Evolutionary conservation across 768 basidiomycete species (phyloP).

Genomic region (Lactarius vividus): DNA sequence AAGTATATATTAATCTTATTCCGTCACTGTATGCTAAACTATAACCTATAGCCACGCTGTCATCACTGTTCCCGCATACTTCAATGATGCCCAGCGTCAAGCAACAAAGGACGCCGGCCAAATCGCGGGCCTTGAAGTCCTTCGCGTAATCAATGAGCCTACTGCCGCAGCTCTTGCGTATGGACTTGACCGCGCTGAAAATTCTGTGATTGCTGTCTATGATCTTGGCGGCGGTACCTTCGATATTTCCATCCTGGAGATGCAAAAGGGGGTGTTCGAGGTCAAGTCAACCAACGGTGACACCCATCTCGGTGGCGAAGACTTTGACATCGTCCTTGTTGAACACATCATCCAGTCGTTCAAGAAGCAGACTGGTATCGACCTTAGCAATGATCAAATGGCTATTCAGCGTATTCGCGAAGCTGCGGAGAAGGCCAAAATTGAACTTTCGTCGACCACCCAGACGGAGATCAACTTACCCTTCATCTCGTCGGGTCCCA

Average conservation of each 20-base stretch:
- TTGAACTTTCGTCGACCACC: constrained; percentile 89
- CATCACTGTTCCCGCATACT: constrained; percentile 97
- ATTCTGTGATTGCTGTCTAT: constrained; percentile 93
- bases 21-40: background rate
- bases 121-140: constrained; percentile 94
- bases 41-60: constrained; percentile 64
- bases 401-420: constrained; percentile 99
- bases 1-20: constrained; percentile 43
- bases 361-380: constrained; percentile 87
- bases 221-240: constrained; percentile 98
- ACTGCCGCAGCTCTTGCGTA: constrained; percentile 98
- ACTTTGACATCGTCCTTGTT: constrained; percentile 91
- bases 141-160: constrained; percentile 98
- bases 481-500: constrained; percentile 95
- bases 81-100: too few species aligned
- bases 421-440: constrained; percentile 99
- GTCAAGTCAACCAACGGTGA: constrained; percentile 99
- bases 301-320: constrained; percentile 94
- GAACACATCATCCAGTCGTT: constrained; percentile 85
- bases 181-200: constrained; percentile 79
- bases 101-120: constrained; percentile 98
- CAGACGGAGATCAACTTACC: constrained; percentile 98
- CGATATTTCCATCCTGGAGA: constrained; percentile 99
- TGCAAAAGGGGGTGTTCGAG: constrained; percentile 99
- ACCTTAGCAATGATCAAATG: constrained; percentile 85